Base-by-base conservation (phyloP, 2,329 filamentous ascomycete genomes). In the Botrytis galanthina region DNA sequence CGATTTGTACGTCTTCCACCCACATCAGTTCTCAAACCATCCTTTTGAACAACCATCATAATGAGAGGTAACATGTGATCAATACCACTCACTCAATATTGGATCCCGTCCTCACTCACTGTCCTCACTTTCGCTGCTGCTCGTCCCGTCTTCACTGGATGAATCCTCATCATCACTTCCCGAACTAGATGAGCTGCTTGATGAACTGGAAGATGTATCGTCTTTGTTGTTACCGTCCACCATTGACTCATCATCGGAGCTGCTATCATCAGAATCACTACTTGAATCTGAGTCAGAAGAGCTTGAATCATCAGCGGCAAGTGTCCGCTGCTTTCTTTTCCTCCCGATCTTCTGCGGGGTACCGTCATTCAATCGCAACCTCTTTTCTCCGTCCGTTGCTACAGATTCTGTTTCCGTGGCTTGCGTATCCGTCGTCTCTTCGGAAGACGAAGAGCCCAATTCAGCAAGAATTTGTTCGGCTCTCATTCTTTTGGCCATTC, bases 401-500 rank as follows among this genome's bases (percentile, higher is more conserved):
- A 69, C 71, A 70, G 74, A 64, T 46, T 67, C 72, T 39, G 63
- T 48, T 26, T 73, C 72, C 35, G 67, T 60, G 48, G 60, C 60
- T 63, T 71, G 77, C 22, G 69, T 73, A 51, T 73, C 74, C 22
- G n/a, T 61, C 48, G 70, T 74, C 16, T 71, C 78, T 42, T 75
- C 74, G 4, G 44, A 70, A 37, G 63, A 61, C 4, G 73, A 59
- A 8, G 73, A 83, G 70, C 87, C 62, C 85, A 91, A 82, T 78
- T 88, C 86, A 46, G 85, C 85, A 48, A 89, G 77, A 44, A 91
- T 84, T 75, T 85, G 84, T 80, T 91, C 89, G 14, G 89, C 87
- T 46, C 89, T 87, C 84, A 90, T 89, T 71, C 89, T 87, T 83
- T 89, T 90, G 63, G 89, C 84, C 70, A 90, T 83, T 39, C 89